A percentile compares a stretch with the other conserved stretches of the same genome.
Evolutionary conservation across 305 asterid genomes (phyloP).

Genomic region (Fraxinus sp.): DNA sequence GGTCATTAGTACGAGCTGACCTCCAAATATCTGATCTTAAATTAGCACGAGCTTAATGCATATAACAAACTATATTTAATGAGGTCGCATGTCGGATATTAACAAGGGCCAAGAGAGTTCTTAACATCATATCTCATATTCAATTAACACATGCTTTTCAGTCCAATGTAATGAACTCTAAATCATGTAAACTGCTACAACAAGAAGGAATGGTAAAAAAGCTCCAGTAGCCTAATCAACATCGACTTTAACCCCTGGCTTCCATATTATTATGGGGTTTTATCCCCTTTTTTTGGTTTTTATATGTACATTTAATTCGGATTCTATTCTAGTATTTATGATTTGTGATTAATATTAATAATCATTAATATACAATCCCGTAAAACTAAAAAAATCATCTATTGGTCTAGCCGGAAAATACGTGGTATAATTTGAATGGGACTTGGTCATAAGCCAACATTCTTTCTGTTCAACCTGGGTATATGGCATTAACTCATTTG

Average conservation of each 20-base stretch:
- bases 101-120: too few relatives aligned
- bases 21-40: too few relatives aligned
- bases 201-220: too few relatives aligned
- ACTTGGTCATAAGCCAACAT: conserved; percentile 40
- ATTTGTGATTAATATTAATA: neutral
- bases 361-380: neutral
- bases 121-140: neutral
- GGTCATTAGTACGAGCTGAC: too few relatives aligned
- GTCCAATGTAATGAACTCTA: neutral
- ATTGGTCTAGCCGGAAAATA: conserved; percentile 28
- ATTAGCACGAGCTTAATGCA: too few relatives aligned
- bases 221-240: too few relatives aligned
- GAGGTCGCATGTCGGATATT: too few relatives aligned
- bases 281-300: neutral
- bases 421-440: conserved; percentile 33
- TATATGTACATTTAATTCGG: neutral
- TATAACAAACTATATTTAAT: too few relatives aligned
- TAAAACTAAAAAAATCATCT: conserved; percentile 34
- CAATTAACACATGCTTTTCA: neutral
- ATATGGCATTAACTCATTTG: conserved; percentile 6
- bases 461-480: conserved; percentile 28
- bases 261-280: too few relatives aligned
- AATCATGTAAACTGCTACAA: too few relatives aligned
- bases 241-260: neutral
- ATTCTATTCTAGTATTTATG: neutral